A percentile compares a stretch with the other conserved stretches of the same genome.
Evolutionary conservation across 306 rosid species (phyloP).

Genomic region (Delonix regia): DNA sequence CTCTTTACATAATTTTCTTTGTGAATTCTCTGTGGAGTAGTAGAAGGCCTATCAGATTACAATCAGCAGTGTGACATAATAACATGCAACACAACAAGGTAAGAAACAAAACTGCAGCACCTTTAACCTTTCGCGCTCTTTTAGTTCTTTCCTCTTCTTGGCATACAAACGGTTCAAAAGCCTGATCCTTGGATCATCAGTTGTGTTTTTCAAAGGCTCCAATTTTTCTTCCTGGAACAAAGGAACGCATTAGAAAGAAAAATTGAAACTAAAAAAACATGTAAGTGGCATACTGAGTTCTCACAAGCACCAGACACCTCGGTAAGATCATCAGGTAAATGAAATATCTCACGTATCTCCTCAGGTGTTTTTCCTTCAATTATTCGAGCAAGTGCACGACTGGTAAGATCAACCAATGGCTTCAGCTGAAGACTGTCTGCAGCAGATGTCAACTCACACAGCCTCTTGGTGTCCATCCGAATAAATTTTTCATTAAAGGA

Average conservation of each 20-base stretch:
- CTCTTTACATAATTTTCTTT: too few relatives aligned
- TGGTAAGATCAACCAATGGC: slow-evolving; percentile 95
- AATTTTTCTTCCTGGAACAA: slow-evolving; percentile 88
- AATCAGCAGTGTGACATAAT: background rate
- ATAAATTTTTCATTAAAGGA: slow-evolving; percentile 79
- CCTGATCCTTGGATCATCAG: slow-evolving; percentile 93
- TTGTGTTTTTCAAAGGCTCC: slow-evolving; percentile 83
- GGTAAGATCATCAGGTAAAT: slow-evolving; percentile 95
- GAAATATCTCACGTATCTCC: slow-evolving; percentile 92
- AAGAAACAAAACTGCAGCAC: slow-evolving; percentile 46
- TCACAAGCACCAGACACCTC: slow-evolving; percentile 71
- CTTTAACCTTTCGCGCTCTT: slow-evolving; percentile 87
- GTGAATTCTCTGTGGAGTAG: too few relatives aligned
- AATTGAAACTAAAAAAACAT: slow-evolving; percentile 31
- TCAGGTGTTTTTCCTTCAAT: slow-evolving; percentile 95
- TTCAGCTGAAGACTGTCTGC: slow-evolving; percentile 92
- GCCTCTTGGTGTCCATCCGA: slow-evolving; percentile 84
- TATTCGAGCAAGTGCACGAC: slow-evolving; percentile 94
- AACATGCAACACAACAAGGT: slow-evolving; percentile 33
- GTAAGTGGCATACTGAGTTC: slow-evolving; percentile 38
- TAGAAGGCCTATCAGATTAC: background rate
- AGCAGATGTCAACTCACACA: slow-evolving; percentile 91
- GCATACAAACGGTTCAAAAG: slow-evolving; percentile 91
- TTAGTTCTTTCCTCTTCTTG: slow-evolving; percentile 89
- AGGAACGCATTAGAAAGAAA: slow-evolving; percentile 42